Percentiles rank a stretch among this genome's conserved stretches.
These are phyloP conservation scores for Aquilaria sinensis DNA, from an alignment of 345 rosid species.

Conservation along the genomic window DNA sequence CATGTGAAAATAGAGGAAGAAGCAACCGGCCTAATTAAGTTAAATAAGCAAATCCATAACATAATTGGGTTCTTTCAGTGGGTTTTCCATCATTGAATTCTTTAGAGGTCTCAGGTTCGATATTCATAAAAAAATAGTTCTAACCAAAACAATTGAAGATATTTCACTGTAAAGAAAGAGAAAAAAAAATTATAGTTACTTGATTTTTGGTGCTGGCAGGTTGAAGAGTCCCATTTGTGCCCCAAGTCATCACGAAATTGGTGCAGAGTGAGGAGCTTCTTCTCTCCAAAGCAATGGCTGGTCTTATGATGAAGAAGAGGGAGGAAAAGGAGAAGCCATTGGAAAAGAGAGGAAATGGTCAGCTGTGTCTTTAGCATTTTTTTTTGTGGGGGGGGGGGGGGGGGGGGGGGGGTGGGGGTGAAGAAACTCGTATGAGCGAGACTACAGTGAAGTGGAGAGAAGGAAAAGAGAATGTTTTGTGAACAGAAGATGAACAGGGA, in stretches of 20 bases:
- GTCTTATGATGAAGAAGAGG: conserved; percentile 9
- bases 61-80: too few relatives aligned
- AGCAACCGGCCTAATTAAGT: conserved; percentile 18
- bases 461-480: conserved; percentile 2
- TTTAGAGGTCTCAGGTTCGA: too few relatives aligned
- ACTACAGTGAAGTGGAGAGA: not conserved
- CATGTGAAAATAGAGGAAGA: not conserved
- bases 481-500: conserved; percentile 8
- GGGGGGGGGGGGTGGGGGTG: conserved; percentile 1
- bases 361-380: conserved; percentile 11
- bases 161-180: not conserved
- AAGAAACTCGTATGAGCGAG: not conserved
- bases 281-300: conserved; percentile 20
- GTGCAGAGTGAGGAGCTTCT: conserved; percentile 26
- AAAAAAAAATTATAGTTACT: conserved; percentile 28
- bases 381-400: conserved; percentile 8
- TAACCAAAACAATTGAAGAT: too few relatives aligned
- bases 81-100: too few relatives aligned
- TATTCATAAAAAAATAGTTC: too few relatives aligned
- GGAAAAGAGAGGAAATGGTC: not conserved
- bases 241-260: conserved; percentile 20
- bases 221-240: conserved; percentile 12
- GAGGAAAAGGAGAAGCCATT: conserved; percentile 11
- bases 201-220: conserved; percentile 41
- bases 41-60: not conserved